Evolutionary conservation across 345 rosid genomes (phyloP).

Genomic region (Eucalyptus tenuipes): DNA sequence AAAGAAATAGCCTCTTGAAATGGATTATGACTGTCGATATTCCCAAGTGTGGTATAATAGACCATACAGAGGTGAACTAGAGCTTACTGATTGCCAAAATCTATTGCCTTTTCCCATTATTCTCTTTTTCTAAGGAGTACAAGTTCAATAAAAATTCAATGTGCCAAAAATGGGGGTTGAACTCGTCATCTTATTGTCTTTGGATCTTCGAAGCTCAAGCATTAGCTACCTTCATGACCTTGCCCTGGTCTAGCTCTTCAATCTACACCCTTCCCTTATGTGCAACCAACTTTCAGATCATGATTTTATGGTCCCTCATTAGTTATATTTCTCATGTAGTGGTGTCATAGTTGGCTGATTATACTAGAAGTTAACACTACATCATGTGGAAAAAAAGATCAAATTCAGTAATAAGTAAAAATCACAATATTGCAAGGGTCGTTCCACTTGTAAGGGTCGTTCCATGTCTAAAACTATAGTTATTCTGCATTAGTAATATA

Average conservation of each 20-base stretch:
- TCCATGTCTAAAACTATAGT: background rate
- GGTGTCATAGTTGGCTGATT: background rate
- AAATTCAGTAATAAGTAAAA: background rate
- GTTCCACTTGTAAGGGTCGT: background rate
- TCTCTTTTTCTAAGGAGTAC: background rate
- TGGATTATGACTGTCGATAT: background rate
- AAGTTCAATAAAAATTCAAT: background rate
- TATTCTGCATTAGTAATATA: background rate
- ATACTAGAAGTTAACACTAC: background rate
- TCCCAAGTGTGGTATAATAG: background rate
- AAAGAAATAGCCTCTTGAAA: background rate
- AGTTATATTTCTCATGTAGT: background rate
- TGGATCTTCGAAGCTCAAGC: background rate
- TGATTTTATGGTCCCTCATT: background rate
- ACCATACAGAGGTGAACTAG: background rate
- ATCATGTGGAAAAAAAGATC: background rate
- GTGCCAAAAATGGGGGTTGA: background rate
- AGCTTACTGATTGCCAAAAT: background rate
- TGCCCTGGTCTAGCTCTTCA: background rate
- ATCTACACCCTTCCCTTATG: background rate
- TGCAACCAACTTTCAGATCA: background rate
- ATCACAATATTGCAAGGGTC: background rate
- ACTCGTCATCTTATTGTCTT: background rate
- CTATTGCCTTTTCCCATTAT: background rate
- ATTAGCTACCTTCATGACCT: background rate